phyloP scores from a whole-genome alignment of 164 flowering plant species.

The Hamamelis virginiana region DNA sequence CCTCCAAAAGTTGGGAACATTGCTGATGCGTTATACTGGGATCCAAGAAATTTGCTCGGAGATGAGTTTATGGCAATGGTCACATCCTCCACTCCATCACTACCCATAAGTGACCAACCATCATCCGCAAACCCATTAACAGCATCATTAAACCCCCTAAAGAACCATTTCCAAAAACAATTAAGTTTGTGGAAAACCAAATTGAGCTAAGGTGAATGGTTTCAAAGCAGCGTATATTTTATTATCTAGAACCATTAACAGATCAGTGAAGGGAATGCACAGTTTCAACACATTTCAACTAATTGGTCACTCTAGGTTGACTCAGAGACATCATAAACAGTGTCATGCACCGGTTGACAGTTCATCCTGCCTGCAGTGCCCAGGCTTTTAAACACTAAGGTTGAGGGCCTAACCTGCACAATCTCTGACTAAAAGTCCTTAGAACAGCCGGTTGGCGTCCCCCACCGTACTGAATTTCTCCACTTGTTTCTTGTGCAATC shows the following conservation, averaged over 20 bases:
- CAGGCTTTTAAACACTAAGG: background rate
- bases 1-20: slow-evolving; percentile 53
- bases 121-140: slow-evolving; percentile 83
- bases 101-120: slow-evolving; percentile 74
- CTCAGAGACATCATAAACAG: background rate
- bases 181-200: background rate
- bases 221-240: too few relatives aligned
- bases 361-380: background rate
- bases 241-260: too few relatives aligned
- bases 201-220: background rate
- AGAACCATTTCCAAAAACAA: background rate
- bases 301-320: background rate
- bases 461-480: slow-evolving; percentile 59
- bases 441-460: slow-evolving; percentile 84
- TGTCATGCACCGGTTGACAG: background rate
- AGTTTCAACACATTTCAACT: background rate
- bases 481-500: slow-evolving; percentile 72
- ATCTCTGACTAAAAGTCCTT: slow-evolving; percentile 70
- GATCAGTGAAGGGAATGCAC: background rate
- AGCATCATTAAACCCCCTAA: slow-evolving; percentile 89
- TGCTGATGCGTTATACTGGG: slow-evolving; percentile 38
- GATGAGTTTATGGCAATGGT: slow-evolving; percentile 68
- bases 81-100: slow-evolving; percentile 81
- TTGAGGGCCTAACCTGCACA: slow-evolving; percentile 51
- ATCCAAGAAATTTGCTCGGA: slow-evolving; percentile 52